phyloP scores from a whole-genome alignment of 2,329 filamentous ascomycete genomes.

The Penicillium sp. region DNA sequence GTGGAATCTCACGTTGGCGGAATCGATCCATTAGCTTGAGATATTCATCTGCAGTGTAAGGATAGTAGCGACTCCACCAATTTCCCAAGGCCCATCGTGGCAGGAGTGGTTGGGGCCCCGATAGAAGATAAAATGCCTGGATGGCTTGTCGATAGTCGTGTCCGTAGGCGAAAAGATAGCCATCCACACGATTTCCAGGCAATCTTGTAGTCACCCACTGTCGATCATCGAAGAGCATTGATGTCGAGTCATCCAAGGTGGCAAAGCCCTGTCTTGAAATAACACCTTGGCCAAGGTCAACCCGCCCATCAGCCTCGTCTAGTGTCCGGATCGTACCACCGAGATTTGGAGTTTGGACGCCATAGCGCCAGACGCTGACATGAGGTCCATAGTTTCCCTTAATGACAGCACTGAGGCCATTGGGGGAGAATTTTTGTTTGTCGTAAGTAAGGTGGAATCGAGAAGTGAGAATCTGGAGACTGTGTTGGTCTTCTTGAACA shows the following conservation, averaged over 20 bases:
- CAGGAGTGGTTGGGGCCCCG: not conserved
- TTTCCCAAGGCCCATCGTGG: not conserved
- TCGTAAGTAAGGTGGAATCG: not conserved
- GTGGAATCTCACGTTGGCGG: not conserved
- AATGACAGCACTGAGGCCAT: not conserved
- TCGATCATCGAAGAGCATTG: not conserved
- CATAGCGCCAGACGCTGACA: not conserved
- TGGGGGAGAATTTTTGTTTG: not conserved
- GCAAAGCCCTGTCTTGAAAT: not conserved
- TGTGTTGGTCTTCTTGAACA: not conserved
- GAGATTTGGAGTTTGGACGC: not conserved
- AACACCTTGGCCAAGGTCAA: not conserved
- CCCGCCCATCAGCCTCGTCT: not conserved
- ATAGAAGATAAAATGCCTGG: not conserved
- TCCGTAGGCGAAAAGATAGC: not conserved
- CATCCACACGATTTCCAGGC: not conserved
- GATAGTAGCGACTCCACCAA: not conserved
- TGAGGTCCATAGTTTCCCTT: not conserved
- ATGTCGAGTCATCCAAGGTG: not conserved
- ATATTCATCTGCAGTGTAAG: not conserved
- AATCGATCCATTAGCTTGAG: not conserved
- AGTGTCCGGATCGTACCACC: not conserved
- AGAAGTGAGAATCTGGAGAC: not conserved
- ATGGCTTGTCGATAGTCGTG: not conserved
- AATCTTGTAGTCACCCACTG: not conserved